Conservation (phyloP, 805 yeast genomes). For the Pichia pseudocactophila region DNA sequence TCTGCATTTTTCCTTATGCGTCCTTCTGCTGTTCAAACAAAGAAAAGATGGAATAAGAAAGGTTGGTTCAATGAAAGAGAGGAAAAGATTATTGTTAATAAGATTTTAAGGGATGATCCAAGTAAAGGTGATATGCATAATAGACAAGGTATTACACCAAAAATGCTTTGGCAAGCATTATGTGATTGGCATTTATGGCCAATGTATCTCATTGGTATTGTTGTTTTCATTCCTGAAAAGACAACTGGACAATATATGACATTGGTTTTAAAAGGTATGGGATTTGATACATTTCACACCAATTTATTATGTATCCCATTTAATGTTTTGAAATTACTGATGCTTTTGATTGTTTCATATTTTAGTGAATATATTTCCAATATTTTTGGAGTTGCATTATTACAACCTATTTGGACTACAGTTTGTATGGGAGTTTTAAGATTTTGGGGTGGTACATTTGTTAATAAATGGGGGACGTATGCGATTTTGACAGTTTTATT, state of each 20-base stretch:
- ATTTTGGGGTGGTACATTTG: conserved; percentile 23
- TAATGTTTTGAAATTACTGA: conserved; percentile 31
- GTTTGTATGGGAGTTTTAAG: conserved; percentile 21
- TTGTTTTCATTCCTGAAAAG: conserved; percentile 31
- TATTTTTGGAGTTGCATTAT: conserved; percentile 16
- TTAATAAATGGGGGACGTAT: conserved; percentile 22
- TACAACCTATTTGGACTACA: conserved; percentile 21
- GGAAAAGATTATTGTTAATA: conserved; percentile 46
- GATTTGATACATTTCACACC: conserved; percentile 44
- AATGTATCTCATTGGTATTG: conserved; percentile 38
- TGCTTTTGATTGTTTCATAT: conserved; percentile 30
- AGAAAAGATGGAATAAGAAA: conserved; percentile 19
- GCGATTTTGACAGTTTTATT: conserved; percentile 22
- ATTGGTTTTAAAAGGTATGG: conserved; percentile 38
- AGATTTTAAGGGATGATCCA: conserved; percentile 55
- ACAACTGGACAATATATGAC: conserved; percentile 38
- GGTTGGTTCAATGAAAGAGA: conserved; percentile 44
- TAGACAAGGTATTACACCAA: conserved; percentile 40
- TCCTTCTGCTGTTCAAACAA: conserved; percentile 26
- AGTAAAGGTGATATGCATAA: conserved; percentile 55
- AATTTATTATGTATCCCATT: conserved; percentile 47
- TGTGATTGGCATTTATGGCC: conserved; percentile 50
- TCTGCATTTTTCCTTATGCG: conserved; percentile 23
- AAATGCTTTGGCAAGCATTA: conserved; percentile 32
- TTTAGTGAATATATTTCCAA: conserved; percentile 29